These are phyloP conservation scores for Sonneratia alba DNA, from an alignment of 345 rosid genomes.

Conservation along the genomic window DNA sequence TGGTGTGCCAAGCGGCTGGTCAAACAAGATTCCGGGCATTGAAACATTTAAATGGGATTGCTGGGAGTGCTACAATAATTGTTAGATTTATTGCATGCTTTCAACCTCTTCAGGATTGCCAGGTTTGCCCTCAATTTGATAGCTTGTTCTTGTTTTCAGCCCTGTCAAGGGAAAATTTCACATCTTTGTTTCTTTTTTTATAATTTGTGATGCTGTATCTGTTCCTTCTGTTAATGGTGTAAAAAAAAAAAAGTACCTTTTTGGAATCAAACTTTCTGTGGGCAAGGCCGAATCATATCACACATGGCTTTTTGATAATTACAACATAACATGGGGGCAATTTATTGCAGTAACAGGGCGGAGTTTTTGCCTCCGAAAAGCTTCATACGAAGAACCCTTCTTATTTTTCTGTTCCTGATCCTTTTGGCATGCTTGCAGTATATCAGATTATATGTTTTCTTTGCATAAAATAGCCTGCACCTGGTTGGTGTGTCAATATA, in stretches of 20 bases:
- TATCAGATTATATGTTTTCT: neutral
- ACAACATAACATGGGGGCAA: too few relatives aligned
- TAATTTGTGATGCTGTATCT: neutral
- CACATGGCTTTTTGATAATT: too few relatives aligned
- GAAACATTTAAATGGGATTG: slow-evolving; percentile 80
- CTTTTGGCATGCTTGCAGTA: neutral
- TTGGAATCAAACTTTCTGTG: neutral
- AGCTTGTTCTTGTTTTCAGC: neutral
- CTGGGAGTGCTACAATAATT: slow-evolving; percentile 68
- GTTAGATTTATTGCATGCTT: slow-evolving; percentile 95
- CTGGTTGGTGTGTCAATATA: neutral
- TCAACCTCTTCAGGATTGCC: slow-evolving; percentile 93
- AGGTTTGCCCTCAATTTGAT: slow-evolving; percentile 43
- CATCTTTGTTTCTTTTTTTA: neutral
- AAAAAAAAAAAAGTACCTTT: neutral
- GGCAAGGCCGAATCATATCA: too few relatives aligned
- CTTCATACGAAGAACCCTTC: neutral
- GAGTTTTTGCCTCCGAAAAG: neutral
- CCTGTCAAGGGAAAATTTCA: neutral
- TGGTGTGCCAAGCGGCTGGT: slow-evolving; percentile 99
- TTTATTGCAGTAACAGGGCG: too few relatives aligned
- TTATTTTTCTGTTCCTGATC: neutral
- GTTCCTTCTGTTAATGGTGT: neutral
- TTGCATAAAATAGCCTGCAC: neutral
- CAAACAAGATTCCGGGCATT: slow-evolving; percentile 90